Conservation (phyloP, 108 stramenopile species). For the Parietichytrium sp. region DNA sequence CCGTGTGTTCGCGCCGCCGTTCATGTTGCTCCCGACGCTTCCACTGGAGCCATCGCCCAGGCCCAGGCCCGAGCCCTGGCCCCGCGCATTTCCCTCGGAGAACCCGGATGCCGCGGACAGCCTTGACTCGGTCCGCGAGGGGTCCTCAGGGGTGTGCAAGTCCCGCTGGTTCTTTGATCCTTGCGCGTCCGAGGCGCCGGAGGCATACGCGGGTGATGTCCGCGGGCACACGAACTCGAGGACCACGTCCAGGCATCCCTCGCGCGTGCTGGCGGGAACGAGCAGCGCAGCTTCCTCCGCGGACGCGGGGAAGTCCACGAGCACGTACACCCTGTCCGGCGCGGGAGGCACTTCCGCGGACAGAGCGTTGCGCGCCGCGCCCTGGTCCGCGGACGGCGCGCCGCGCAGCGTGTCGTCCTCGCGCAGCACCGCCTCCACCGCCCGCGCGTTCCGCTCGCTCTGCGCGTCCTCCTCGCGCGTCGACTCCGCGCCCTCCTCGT, state of each 20-base stretch:
- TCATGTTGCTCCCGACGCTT: too few relatives aligned
- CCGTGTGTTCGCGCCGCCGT: too few relatives aligned
- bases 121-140: background rate
- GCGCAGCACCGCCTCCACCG: background rate
- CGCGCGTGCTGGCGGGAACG: background rate
- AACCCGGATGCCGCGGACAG: too few relatives aligned
- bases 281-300: slow-evolving; percentile 7
- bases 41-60: too few relatives aligned
- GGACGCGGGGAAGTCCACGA: background rate
- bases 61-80: too few relatives aligned
- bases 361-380: background rate
- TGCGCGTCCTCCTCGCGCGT: background rate
- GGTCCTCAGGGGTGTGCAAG: too few relatives aligned
- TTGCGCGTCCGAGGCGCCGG: too few relatives aligned
- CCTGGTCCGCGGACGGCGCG: background rate
- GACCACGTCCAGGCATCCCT: background rate
- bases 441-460: background rate
- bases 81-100: too few relatives aligned
- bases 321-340: background rate
- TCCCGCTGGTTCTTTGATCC: too few relatives aligned
- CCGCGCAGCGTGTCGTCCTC: background rate
- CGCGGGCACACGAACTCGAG: background rate
- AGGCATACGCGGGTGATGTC: background rate
- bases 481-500: background rate
- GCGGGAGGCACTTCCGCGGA: background rate